phyloP scores from a whole-genome alignment of 129 eudicot species.

The Artemisia tridentata region DNA sequence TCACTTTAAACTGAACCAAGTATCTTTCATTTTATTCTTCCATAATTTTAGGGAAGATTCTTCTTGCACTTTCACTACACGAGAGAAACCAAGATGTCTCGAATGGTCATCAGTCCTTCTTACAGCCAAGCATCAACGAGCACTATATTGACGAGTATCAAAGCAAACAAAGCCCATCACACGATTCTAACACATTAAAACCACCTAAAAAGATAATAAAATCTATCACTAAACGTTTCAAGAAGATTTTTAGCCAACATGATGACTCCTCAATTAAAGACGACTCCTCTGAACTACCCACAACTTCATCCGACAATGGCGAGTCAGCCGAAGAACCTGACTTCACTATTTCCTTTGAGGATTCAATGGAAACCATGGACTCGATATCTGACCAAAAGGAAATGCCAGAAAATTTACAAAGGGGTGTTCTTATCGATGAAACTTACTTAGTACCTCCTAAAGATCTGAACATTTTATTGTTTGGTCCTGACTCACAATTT shows the following conservation, averaged over 20 bases:
- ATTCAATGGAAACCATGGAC: slow-evolving; percentile 57
- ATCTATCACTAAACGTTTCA: slow-evolving; percentile 56
- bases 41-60: slow-evolving; percentile 67
- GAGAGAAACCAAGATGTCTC: slow-evolving; percentile 50
- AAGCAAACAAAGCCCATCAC: slow-evolving; percentile 24
- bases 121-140: slow-evolving; percentile 30
- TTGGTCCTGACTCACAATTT: slow-evolving; percentile 69
- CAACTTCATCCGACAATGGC: slow-evolving; percentile 58
- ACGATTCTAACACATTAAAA: slow-evolving; percentile 22
- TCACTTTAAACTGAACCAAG: neutral
- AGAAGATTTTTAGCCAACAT: slow-evolving; percentile 56
- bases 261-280: slow-evolving; percentile 43
- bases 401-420: slow-evolving; percentile 68
- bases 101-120: slow-evolving; percentile 16
- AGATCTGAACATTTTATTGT: slow-evolving; percentile 62
- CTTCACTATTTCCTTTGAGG: slow-evolving; percentile 49
- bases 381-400: slow-evolving; percentile 38
- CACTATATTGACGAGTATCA: slow-evolving; percentile 33
- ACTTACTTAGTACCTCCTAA: slow-evolving; percentile 51
- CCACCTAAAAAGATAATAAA: slow-evolving; percentile 53
- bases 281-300: slow-evolving; percentile 55
- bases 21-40: neutral
- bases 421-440: slow-evolving; percentile 79
- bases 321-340: slow-evolving; percentile 48
- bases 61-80: slow-evolving; percentile 69